A percentile compares a stretch with the other conserved stretches of the same genome.
These are phyloP conservation scores for Phytophthora fragariaefolia DNA, from an alignment of 352 stramenopile genomes.

Conservation along the genomic window DNA sequence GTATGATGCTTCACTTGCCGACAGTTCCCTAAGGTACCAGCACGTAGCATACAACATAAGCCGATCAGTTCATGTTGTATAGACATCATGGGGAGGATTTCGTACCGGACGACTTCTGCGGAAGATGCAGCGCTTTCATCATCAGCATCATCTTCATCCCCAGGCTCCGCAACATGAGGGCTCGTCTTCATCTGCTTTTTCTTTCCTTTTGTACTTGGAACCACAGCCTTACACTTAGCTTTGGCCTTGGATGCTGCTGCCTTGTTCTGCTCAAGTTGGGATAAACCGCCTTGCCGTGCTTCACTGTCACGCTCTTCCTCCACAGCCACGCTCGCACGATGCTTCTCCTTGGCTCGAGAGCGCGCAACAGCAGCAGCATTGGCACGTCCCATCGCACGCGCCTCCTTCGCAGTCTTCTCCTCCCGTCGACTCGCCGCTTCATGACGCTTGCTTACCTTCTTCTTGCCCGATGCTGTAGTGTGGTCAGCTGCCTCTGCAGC, in stretches of 20 bases:
- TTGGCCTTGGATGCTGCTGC: neutral
- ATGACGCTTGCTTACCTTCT: neutral
- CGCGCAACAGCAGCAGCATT: neutral
- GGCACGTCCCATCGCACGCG: too few species aligned
- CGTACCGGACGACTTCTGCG: too few species aligned
- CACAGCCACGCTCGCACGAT: neutral
- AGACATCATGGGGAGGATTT: neutral
- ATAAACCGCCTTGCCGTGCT: neutral
- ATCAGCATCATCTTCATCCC: neutral
- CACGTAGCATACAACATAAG: neutral
- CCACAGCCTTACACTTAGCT: neutral
- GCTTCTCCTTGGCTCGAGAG: neutral
- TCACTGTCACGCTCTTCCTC: neutral
- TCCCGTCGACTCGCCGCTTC: neutral
- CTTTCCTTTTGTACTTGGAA: neutral
- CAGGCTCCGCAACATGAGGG: neutral
- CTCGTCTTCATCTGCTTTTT: neutral
- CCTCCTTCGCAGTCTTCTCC: neutral
- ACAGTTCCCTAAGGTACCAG: neutral
- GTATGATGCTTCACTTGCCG: neutral
- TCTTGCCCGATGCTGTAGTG: neutral
- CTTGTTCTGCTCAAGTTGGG: neutral
- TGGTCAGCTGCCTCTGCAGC: neutral
- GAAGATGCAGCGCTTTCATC: neutral
- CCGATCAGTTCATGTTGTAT: neutral